Percentiles rank a stretch among this genome's conserved stretches.
Evolutionary conservation across 257 asterid genomes (phyloP).

Genomic region (Salvia rosmarinus): DNA sequence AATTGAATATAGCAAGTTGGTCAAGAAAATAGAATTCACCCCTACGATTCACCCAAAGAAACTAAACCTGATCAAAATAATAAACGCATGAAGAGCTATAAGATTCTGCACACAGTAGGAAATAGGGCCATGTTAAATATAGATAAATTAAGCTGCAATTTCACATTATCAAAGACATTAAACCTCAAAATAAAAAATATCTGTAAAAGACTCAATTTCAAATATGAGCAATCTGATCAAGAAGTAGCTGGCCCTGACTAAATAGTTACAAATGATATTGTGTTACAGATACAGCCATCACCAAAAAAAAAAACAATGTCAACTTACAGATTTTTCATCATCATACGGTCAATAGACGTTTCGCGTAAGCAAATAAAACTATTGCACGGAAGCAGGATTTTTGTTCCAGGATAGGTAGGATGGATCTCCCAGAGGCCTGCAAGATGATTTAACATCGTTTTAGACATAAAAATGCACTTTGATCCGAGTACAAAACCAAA

Average conservation of each 20-base stretch:
- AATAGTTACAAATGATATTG: background rate
- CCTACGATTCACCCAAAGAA: too few species aligned
- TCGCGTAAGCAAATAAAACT: background rate
- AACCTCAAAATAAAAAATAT: too few species aligned
- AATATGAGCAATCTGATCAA: too few species aligned
- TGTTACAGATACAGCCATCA: background rate
- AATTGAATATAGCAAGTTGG: too few species aligned
- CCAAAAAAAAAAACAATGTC: background rate
- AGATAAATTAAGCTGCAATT: background rate
- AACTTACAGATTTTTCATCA: conserved; percentile 12
- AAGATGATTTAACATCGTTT: conserved; percentile 6
- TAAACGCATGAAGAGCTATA: too few species aligned
- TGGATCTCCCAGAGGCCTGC: conserved; percentile 95
- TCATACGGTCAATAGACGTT: background rate
- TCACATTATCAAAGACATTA: background rate
- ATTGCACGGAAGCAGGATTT: conserved; percentile 39
- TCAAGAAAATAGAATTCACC: too few species aligned
- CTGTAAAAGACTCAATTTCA: too few species aligned
- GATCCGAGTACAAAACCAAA: background rate
- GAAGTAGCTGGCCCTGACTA: background rate
- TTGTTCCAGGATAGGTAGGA: conserved; percentile 82
- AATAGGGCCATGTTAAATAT: too few species aligned
- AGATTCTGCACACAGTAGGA: too few species aligned
- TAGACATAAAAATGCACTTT: background rate
- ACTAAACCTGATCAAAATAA: too few species aligned